Evolutionary conservation across 2,329 filamentous ascomycete species (phyloP), one percentile per base, ranked within the genome.

Genomic region (Neospermospora avenae): DNA sequence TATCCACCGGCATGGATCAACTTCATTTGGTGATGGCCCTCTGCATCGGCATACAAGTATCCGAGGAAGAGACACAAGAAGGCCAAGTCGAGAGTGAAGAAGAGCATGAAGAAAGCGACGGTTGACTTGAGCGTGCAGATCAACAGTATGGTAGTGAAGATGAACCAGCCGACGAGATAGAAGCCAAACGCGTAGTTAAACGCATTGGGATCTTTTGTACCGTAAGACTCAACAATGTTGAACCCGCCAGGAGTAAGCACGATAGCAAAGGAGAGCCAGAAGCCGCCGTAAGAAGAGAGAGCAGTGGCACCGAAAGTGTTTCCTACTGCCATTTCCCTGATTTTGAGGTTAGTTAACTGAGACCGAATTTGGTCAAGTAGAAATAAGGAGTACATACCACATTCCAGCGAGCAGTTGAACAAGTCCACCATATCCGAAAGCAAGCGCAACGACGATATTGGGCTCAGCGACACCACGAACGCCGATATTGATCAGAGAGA

Each of bases 1-100:
- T 86, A 80, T 56, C 91, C 91, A 64, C 89, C 91, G 3, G 88
- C 84, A 74, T 87, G 88, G 69, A 84, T 84, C 46, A 90, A 77
- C 16, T 74, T 75, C 4, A 74, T 59, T 65, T 81, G 74, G 16
- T 82, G 71, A 2, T 58, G 59, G 18, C 72, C 75, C 63, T 65
- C 52, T 67, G 58, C 58, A 72, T 69, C 39, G 4, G 59, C 56
- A 4, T 63, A 53, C 25, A 68, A 51, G 45, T 66, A 61, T 34
- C 63, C 67, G 46, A 88, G 74, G 55, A 80, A 82, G 39, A 86
- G 78, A 55, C 83, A 69, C 54, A 86, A 71, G 76, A 85, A 86
- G 34, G 82, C 77, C 53, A 84, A 44, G 69, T 84, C 83, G 51
- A 86, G 80, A 59, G 75, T 77, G 71, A 85, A 78, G 77, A 86